These are phyloP conservation scores for Metschnikowia peoriensis DNA, from an alignment of 805 yeast species.

Conservation along the genomic window DNA sequence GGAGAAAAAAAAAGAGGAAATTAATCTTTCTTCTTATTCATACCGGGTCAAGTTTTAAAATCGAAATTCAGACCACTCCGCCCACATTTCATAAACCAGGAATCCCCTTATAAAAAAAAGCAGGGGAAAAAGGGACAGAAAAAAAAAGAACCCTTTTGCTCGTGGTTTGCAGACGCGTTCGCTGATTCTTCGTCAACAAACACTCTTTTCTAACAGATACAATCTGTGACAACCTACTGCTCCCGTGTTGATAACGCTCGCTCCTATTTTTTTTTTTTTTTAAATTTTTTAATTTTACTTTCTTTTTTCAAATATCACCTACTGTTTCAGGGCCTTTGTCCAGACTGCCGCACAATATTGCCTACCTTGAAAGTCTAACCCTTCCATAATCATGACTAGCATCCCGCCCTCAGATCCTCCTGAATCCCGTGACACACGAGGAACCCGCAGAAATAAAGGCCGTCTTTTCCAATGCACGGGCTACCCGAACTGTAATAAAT, in stretches of 20 bases:
- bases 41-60: too few relatives aligned
- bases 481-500: conserved; percentile 81
- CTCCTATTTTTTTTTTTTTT: too few relatives aligned
- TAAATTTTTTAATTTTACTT: too few relatives aligned
- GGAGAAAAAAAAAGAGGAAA: too few relatives aligned
- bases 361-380: not conserved
- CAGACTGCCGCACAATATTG: too few relatives aligned
- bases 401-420: conserved; percentile 13
- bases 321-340: too few relatives aligned
- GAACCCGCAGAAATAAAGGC: conserved; percentile 48
- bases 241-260: too few relatives aligned
- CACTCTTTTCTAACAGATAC: not conserved
- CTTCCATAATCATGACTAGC: not conserved
- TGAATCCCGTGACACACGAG: not conserved
- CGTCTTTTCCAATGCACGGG: conserved; percentile 83
- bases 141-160: not conserved
- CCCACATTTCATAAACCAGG: not conserved
- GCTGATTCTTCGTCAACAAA: not conserved
- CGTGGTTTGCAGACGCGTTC: not conserved
- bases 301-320: too few relatives aligned
- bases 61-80: too few relatives aligned
- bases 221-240: too few relatives aligned
- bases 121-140: not conserved
- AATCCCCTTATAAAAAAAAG: not conserved
- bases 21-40: too few relatives aligned